Evolutionary conservation across 1,139 yeast genomes (phyloP).

Genomic region (Magnusiomyces suaveolens): DNA sequence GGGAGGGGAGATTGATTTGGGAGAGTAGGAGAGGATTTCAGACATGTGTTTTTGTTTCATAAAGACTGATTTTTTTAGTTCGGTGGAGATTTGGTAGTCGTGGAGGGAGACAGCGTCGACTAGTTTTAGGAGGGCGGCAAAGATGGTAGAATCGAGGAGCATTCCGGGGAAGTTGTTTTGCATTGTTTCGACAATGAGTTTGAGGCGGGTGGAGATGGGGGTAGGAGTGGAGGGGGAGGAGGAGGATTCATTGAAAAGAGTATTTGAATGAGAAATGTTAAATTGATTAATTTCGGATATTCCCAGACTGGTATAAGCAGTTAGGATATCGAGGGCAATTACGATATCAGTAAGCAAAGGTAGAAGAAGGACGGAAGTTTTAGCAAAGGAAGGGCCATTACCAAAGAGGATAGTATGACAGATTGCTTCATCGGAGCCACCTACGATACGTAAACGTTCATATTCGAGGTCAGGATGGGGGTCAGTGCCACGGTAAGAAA

Average conservation of each 20-base stretch:
- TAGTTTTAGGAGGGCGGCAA: conserved; percentile 37
- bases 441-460: conserved; percentile 35
- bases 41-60: conserved; percentile 38
- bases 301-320: conserved; percentile 34
- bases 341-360: conserved; percentile 61
- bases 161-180: conserved; percentile 45
- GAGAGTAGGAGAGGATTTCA: conserved; percentile 27
- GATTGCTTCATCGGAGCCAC: conserved; percentile 58
- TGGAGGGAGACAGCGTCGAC: conserved; percentile 39
- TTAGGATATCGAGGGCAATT: conserved; percentile 41
- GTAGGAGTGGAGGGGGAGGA: not conserved
- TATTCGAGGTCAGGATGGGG: conserved; percentile 64
- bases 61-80: conserved; percentile 37
- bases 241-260: not conserved
- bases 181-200: conserved; percentile 38
- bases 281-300: not conserved
- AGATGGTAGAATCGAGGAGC: conserved; percentile 42
- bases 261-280: not conserved
- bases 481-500: conserved; percentile 23
- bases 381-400: conserved; percentile 34
- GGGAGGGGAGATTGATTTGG: no score
- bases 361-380: conserved; percentile 45
- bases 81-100: conserved; percentile 39
- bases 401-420: conserved; percentile 64
- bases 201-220: conserved; percentile 16